Percentiles rank a stretch among this genome's conserved stretches.
Conservation (phyloP, 2,329 filamentous ascomycete genomes). For the Trichoderma cornu-damae region DNA sequence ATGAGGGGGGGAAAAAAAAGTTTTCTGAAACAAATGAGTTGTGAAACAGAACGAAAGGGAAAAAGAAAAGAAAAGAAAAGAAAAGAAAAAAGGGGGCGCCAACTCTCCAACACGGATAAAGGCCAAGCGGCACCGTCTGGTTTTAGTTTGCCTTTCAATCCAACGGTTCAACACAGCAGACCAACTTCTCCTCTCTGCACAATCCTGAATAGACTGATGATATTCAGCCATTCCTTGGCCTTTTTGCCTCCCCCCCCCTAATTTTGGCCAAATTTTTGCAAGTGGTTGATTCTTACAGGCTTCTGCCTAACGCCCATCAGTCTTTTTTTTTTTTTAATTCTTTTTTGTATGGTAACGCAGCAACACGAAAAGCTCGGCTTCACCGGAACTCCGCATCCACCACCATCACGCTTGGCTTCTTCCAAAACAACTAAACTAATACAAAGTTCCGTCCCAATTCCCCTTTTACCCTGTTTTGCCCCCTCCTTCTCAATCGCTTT, state of each 20-base stretch:
- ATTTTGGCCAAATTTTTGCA: background rate
- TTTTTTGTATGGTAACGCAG: background rate
- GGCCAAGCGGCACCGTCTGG: background rate
- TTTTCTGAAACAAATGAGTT: background rate
- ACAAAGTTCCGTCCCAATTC: background rate
- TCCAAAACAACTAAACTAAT: no score
- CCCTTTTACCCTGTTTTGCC: background rate
- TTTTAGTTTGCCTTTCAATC: background rate
- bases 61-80: background rate
- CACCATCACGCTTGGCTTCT: no score
- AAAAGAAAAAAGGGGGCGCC: background rate
- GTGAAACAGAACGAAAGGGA: background rate
- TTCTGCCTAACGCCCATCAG: background rate
- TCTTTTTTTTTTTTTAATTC: no score
- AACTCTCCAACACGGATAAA: background rate
- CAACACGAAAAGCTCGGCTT: background rate
- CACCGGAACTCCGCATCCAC: constrained; percentile 3
- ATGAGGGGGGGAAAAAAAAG: background rate
- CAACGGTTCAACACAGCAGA: background rate
- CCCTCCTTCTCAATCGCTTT: background rate
- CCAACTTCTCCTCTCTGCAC: background rate
- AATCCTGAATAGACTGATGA: background rate
- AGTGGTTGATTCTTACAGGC: background rate
- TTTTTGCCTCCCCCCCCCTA: background rate
- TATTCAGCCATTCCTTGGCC: background rate